These are phyloP conservation scores for Mentha longifolia DNA, from an alignment of 257 asterid genomes.

Conservation along the genomic window DNA sequence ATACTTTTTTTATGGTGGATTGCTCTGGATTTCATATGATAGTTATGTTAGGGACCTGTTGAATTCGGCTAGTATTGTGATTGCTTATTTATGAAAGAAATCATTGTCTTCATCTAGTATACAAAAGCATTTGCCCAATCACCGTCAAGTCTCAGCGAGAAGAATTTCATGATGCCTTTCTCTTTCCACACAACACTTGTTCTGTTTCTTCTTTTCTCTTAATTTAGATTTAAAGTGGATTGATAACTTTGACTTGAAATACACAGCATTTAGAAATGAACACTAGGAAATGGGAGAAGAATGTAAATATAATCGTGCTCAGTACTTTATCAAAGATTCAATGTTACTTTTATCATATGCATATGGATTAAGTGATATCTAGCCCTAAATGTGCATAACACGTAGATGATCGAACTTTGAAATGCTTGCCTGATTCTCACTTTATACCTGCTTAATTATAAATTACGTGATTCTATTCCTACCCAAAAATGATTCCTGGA, in stretches of 20 bases:
- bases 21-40: neutral
- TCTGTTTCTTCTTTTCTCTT: neutral
- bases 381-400: neutral
- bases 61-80: neutral
- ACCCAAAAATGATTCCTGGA: neutral
- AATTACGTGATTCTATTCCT: neutral
- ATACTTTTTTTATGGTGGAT: neutral
- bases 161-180: neutral
- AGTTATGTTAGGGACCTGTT: neutral
- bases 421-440: neutral
- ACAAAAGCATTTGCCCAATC: neutral
- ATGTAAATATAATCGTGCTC: neutral
- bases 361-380: too few relatives aligned
- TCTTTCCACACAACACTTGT: neutral
- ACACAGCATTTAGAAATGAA: neutral
- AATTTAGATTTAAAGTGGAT: neutral
- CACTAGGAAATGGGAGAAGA: neutral
- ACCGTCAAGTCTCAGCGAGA: neutral
- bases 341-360: neutral
- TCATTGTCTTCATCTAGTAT: too few relatives aligned
- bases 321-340: neutral
- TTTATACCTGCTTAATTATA: neutral
- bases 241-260: neutral
- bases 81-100: neutral
- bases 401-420: neutral